Evolutionary conservation across 371 early-diverging fungal species (phyloP).

Genomic region (Nematocida homosporus): DNA sequence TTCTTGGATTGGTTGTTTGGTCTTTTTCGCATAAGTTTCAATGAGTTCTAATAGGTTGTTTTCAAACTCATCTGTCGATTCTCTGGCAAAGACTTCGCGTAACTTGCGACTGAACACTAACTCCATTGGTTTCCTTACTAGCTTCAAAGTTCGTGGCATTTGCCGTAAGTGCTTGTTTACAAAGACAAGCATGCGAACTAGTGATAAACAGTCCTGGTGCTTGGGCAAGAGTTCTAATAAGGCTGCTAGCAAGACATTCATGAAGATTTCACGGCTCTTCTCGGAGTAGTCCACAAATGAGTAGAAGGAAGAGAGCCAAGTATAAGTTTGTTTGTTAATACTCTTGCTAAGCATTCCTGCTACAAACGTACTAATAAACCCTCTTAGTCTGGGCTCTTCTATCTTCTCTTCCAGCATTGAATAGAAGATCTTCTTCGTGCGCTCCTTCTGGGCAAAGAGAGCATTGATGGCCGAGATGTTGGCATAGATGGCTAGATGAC

Average conservation of each 20-base stretch:
- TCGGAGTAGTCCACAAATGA: conserved; percentile 38
- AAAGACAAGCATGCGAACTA: conserved; percentile 31
- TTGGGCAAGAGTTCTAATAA: conserved; percentile 32
- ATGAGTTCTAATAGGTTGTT: conserved; percentile 22
- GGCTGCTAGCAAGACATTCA: conserved; percentile 14
- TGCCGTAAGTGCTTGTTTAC: conserved; percentile 19
- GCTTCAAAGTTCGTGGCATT: conserved; percentile 32
- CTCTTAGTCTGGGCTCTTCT: conserved; percentile 15
- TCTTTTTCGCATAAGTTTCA: background rate
- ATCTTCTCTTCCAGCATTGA: conserved; percentile 34
- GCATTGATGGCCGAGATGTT: conserved; percentile 10
- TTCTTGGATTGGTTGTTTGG: conserved; percentile 10
- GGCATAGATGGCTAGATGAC: conserved; percentile 9
- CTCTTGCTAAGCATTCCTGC: conserved; percentile 12
- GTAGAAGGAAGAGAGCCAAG: conserved; percentile 31
- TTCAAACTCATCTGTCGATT: conserved; percentile 9
- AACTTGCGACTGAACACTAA: conserved; percentile 14
- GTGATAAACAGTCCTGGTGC: background rate
- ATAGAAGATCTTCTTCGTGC: conserved; percentile 30
- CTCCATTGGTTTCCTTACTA: conserved; percentile 20
- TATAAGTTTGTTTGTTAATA: conserved; percentile 18
- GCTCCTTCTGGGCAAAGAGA: conserved; percentile 41
- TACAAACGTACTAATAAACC: conserved; percentile 22
- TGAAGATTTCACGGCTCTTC: conserved; percentile 6
- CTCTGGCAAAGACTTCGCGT: background rate